Evolutionary conservation across 2,329 filamentous ascomycete species (phyloP).

Genomic region (Tolypocladium endophyticum): DNA sequence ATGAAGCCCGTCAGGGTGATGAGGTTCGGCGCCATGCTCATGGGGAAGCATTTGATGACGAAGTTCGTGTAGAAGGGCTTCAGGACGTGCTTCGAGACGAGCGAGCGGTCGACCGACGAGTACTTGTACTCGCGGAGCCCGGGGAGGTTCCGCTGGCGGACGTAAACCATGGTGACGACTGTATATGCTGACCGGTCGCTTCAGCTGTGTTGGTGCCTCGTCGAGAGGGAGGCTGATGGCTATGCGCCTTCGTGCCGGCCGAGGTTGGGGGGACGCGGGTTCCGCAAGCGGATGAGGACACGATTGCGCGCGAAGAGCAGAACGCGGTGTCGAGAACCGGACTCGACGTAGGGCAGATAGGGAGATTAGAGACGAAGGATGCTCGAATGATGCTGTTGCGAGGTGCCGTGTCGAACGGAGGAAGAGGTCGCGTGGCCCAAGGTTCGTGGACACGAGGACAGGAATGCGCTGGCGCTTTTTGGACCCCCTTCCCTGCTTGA

Average conservation of each 20-base stretch:
- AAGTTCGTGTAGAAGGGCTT: slow-evolving; percentile 97
- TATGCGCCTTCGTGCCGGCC: background rate
- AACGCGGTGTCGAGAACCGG: background rate
- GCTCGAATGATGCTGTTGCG: background rate
- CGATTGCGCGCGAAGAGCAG: background rate
- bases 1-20: slow-evolving; percentile 87
- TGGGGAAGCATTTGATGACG: slow-evolving; percentile 89
- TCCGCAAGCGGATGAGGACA: background rate
- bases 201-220: background rate
- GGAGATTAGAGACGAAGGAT: background rate
- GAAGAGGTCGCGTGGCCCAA: background rate
- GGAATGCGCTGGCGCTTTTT: background rate
- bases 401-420: background rate
- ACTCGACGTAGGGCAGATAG: background rate
- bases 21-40: slow-evolving; percentile 82
- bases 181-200: background rate
- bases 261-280: background rate
- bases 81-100: slow-evolving; percentile 83
- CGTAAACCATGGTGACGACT: slow-evolving; percentile 68
- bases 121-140: slow-evolving; percentile 95
- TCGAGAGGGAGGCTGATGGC: background rate
- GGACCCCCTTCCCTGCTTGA: background rate
- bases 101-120: slow-evolving; percentile 78
- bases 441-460: background rate
- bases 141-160: slow-evolving; percentile 80